These are phyloP conservation scores for Glycyrrhiza uralensis DNA, from an alignment of 306 rosid species.

Conservation along the genomic window DNA sequence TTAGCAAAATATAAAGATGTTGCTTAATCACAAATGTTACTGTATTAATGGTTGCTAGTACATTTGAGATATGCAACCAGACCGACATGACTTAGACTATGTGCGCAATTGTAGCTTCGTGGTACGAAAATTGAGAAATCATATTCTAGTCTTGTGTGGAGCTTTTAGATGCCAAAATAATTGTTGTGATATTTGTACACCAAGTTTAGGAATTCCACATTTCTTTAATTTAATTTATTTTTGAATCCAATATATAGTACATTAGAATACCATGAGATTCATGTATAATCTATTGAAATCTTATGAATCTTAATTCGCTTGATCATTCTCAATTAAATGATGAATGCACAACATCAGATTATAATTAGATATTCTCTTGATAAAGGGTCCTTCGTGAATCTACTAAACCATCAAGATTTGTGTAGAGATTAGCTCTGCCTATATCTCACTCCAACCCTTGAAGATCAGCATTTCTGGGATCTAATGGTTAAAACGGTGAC, in stretches of 20 bases:
- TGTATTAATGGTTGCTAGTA: neutral
- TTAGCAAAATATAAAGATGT: neutral
- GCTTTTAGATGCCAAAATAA: neutral
- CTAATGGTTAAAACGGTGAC: slow-evolving; percentile 47
- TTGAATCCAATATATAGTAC: neutral
- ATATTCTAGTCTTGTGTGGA: neutral
- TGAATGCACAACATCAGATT: neutral
- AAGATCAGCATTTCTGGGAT: slow-evolving; percentile 30
- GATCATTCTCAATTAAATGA: neutral
- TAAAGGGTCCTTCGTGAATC: neutral
- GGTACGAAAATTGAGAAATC: neutral
- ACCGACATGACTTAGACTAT: slow-evolving; percentile 22
- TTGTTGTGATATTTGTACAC: neutral
- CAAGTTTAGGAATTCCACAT: neutral
- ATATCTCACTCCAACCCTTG: slow-evolving; percentile 19
- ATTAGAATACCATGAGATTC: neutral
- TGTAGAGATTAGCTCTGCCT: slow-evolving; percentile 33
- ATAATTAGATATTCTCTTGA: neutral
- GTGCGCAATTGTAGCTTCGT: slow-evolving; percentile 31
- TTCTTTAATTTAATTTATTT: neutral
- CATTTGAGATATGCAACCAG: slow-evolving; percentile 6
- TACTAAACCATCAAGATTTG: neutral
- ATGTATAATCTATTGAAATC: neutral
- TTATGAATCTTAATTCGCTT: neutral
- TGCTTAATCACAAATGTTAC: neutral